Conservation (phyloP, 106 monocot genomes). For the Narthecium ossifragum region DNA sequence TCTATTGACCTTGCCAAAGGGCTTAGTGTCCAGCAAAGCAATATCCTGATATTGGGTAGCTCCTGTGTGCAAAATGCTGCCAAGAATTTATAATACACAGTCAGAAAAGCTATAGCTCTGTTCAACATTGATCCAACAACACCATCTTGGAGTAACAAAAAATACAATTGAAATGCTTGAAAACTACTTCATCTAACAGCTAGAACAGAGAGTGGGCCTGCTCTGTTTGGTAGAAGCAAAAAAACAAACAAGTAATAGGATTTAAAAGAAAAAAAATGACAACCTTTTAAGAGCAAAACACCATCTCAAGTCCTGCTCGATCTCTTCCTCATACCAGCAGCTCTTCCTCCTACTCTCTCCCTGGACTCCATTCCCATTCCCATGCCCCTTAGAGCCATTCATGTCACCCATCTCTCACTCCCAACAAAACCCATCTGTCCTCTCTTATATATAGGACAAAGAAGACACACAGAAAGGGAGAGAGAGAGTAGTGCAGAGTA, state of each 20-base stretch:
- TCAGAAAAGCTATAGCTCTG: too few species aligned
- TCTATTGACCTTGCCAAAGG: conserved; percentile 31
- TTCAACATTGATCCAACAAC: not conserved
- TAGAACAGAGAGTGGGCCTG: not conserved
- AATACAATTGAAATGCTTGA: not conserved
- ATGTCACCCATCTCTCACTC: conserved; percentile 20
- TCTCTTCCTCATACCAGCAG: conserved; percentile 55
- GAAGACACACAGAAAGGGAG: not conserved
- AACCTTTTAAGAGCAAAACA: conserved; percentile 58
- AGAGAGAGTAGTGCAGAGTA: not conserved
- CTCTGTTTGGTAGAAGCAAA: not conserved
- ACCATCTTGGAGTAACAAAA: not conserved
- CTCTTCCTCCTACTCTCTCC: conserved; percentile 28
- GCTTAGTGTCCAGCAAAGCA: conserved; percentile 39
- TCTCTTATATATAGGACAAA: too few species aligned
- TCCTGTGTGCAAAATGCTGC: conserved; percentile 39
- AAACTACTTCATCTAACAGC: not conserved
- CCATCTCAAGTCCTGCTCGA: conserved; percentile 43
- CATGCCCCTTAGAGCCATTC: conserved; percentile 7
- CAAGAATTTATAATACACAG: not conserved
- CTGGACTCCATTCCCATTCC: not conserved
- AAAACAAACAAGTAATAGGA: too few species aligned
- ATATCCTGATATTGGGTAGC: conserved; percentile 42
- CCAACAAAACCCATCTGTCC: not conserved
- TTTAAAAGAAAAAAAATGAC: too few species aligned